Base-by-base conservation (phyloP, 805 yeast genomes). In the Blastobotrys attinorum region DNA sequence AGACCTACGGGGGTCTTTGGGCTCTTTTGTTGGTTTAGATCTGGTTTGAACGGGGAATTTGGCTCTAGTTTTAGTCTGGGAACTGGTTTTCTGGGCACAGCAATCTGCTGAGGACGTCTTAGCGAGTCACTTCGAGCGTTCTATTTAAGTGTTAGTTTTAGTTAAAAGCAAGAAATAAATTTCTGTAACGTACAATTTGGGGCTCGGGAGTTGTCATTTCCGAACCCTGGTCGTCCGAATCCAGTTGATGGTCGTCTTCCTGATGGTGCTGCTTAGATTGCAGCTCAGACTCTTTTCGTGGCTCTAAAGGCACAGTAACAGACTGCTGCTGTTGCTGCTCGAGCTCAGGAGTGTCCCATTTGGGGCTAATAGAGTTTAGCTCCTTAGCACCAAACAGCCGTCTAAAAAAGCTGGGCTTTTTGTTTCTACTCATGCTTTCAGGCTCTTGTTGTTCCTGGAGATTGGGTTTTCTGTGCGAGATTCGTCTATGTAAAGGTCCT, bases 71-170 rank as follows among this genome's bases (percentile, higher is more conserved):
- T 31, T 7, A 40, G 25, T 7, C 43, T 10, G 23, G 21, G 43
- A 11, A 40, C 43, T 8, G 43, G 43, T 18, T 22, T 31, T 23
- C 43, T 3, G 4, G 43, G 43, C n/a, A 40, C 43, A n/a, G 15
- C n/a, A 13, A 40, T 11, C n/a, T 17, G 27, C 16, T 10, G 16
- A 15, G 37, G 37, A 13, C 11, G 11, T 25, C 11, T 11, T 25
- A 25, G 29, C 29, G 29, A 25, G 29, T 25, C 29, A 11, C 10
- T 25, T 25, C 29, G 29, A 8, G 29, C 10, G 29, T 25, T 25
- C 29, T 25, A n/a, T n/a, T n/a, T n/a, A n/a, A n/a, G 29, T 11
- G 11, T 25, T 25, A 8, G 29, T 7, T 11, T 25, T 11, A 11
- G 29, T 25, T 25, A 25, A 11, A 8, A 11, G 11, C 29, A 8